phyloP scores from a whole-genome alignment of 2,329 filamentous ascomycete genomes.

The Parascedosporium putredinis region DNA sequence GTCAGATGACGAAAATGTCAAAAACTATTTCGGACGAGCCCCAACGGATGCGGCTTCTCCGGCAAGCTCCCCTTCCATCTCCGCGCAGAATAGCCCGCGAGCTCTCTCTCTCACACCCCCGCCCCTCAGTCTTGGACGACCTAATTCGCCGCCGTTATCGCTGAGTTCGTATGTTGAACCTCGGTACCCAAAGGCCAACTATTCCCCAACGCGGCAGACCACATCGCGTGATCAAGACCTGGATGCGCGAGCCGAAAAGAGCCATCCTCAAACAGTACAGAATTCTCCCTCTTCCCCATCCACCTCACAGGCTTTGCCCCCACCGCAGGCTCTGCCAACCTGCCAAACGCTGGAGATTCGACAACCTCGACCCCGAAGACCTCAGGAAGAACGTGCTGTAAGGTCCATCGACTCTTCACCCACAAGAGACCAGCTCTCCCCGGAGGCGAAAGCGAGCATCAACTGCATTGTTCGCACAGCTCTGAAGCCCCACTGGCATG shows the following conservation, averaged over 20 bases:
- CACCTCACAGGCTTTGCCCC: conserved; percentile 9
- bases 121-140: conserved; percentile 44
- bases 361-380: conserved; percentile 40
- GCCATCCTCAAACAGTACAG: background rate
- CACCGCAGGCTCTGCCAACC: conserved; percentile 16
- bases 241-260: conserved; percentile 21
- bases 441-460: conserved; percentile 78
- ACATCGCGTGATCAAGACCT: conserved; percentile 37
- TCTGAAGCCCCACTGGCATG: conserved; percentile 73
- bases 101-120: conserved; percentile 60
- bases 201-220: conserved; percentile 47
- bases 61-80: conserved; percentile 27
- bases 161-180: conserved; percentile 65
- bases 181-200: conserved; percentile 63
- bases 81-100: conserved; percentile 56
- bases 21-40: conserved; percentile 23
- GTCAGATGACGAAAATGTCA: conserved; percentile 45
- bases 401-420: conserved; percentile 59
- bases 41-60: conserved; percentile 10
- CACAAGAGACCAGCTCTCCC: conserved; percentile 53
- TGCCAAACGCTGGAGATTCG: conserved; percentile 34
- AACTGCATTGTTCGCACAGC: conserved; percentile 79
- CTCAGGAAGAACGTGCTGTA: conserved; percentile 27
- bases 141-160: conserved; percentile 54
- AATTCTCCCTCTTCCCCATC: too few relatives aligned